A percentile compares a stretch with the other conserved stretches of the same genome.
Evolutionary conservation across 371 early-diverging fungal genomes (phyloP).

Genomic region (Catenaria anguillulae): DNA sequence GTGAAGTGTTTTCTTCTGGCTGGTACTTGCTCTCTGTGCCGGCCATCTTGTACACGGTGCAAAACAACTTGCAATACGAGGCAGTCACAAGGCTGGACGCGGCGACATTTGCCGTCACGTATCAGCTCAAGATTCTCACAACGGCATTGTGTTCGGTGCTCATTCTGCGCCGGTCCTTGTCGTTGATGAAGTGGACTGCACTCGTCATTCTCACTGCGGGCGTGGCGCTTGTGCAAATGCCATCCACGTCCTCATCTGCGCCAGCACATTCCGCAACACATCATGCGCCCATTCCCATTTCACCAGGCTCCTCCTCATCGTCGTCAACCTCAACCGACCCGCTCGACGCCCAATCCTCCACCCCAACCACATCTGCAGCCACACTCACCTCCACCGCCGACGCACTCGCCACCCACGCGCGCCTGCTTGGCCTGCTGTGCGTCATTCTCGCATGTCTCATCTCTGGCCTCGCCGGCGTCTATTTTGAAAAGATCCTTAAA

Average conservation of each 20-base stretch:
- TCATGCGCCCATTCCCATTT: too few species aligned
- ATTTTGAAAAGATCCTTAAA: constrained; percentile 88
- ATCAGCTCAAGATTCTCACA: constrained; percentile 90
- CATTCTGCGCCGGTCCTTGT: constrained; percentile 50
- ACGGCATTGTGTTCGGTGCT: constrained; percentile 82
- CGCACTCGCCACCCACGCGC: neutral
- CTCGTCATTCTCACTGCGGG: constrained; percentile 69
- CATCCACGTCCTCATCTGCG: constrained; percentile 11
- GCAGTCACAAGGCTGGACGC: constrained; percentile 81
- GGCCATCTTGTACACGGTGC: constrained; percentile 78
- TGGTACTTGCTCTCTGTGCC: constrained; percentile 60
- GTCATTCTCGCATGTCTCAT: constrained; percentile 69
- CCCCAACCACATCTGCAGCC: too few species aligned
- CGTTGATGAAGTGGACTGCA: constrained; percentile 61
- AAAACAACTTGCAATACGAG: constrained; percentile 89
- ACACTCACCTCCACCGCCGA: constrained; percentile 3
- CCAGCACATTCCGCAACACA: too few species aligned
- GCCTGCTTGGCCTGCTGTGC: constrained; percentile 48
- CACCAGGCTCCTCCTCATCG: neutral
- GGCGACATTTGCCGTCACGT: constrained; percentile 90
- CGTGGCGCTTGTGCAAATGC: constrained; percentile 69
- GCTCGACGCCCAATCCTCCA: neutral
- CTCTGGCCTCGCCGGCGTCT: constrained; percentile 90
- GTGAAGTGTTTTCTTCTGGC: constrained; percentile 35
- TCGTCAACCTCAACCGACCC: neutral